A percentile compares a stretch with the other conserved stretches of the same genome.
Conservation (phyloP, 768 basidiomycete species). For the Tylopilus intermedius region DNA sequence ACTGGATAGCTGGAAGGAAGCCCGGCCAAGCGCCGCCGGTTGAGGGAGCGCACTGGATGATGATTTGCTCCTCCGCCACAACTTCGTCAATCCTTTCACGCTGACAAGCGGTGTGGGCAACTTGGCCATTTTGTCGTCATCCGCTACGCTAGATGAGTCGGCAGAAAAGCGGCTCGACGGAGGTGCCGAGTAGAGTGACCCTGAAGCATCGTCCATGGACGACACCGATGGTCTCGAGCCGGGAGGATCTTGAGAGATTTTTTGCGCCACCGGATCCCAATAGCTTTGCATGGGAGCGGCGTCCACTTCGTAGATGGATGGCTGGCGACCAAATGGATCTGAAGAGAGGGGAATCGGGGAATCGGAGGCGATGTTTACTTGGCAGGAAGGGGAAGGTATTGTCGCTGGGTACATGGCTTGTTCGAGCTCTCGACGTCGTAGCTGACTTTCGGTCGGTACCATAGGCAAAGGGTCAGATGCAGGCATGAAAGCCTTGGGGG, state of each 20-base stretch:
- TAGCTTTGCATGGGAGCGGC: slow-evolving; percentile 32
- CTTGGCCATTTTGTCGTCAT: slow-evolving; percentile 30
- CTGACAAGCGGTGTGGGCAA: slow-evolving; percentile 52
- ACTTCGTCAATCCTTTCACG: slow-evolving; percentile 66
- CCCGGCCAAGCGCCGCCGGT: slow-evolving; percentile 33
- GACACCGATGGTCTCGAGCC: slow-evolving; percentile 24
- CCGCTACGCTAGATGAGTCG: slow-evolving; percentile 50
- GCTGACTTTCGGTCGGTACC: slow-evolving; percentile 42
- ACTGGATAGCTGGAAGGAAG: slow-evolving; percentile 29
- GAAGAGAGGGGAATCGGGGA: slow-evolving; percentile 79
- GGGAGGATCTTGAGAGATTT: slow-evolving; percentile 17
- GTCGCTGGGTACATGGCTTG: slow-evolving; percentile 42
- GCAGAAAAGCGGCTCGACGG: slow-evolving; percentile 69
- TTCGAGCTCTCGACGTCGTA: slow-evolving; percentile 50
- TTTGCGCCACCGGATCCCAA: slow-evolving; percentile 38
- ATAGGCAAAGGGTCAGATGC: slow-evolving; percentile 16
- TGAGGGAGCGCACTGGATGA: slow-evolving; percentile 34
- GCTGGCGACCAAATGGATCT: slow-evolving; percentile 73
- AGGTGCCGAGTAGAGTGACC: slow-evolving; percentile 18
- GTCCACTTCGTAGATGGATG: slow-evolving; percentile 44
- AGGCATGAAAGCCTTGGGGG: slow-evolving; percentile 45
- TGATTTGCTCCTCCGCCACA: slow-evolving; percentile 72
- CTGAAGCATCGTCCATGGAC: slow-evolving; percentile 17
- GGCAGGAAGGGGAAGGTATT: slow-evolving; percentile 25
- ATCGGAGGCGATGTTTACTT: slow-evolving; percentile 27